A percentile compares a stretch with the other conserved stretches of the same genome.
These are phyloP conservation scores for Camellia japonica DNA, from an alignment of 148 eudicot species.

Conservation along the genomic window DNA sequence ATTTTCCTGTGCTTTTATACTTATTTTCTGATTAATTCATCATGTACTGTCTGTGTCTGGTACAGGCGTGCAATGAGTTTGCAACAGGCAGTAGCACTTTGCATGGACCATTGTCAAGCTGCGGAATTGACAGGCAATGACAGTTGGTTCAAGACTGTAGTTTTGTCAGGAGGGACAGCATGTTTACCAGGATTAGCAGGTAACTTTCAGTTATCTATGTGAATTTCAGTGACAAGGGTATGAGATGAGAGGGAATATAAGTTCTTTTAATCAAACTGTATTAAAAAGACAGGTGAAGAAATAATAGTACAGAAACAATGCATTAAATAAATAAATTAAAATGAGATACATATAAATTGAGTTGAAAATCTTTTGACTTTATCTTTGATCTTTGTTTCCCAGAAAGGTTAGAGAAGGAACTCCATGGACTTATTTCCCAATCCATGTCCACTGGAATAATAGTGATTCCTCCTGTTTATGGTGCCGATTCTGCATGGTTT, in stretches of 20 bases:
- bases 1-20: neutral
- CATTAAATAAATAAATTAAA: neutral
- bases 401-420: slow-evolving; percentile 90
- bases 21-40: neutral
- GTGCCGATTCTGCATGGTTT: slow-evolving; percentile 84
- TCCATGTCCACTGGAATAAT: slow-evolving; percentile 55
- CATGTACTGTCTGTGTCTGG: neutral
- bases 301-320: neutral
- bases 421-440: slow-evolving; percentile 45
- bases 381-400: slow-evolving; percentile 20
- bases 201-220: slow-evolving; percentile 13
- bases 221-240: neutral
- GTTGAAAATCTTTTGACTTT: neutral
- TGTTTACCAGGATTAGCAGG: slow-evolving; percentile 93
- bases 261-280: neutral
- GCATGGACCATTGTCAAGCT: slow-evolving; percentile 87
- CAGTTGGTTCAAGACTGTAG: slow-evolving; percentile 89
- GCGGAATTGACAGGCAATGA: slow-evolving; percentile 64
- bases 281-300: neutral
- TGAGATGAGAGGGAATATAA: neutral
- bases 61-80: slow-evolving; percentile 76
- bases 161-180: slow-evolving; percentile 82
- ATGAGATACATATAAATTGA: slow-evolving; percentile 3
- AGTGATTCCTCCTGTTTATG: slow-evolving; percentile 76
- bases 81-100: slow-evolving; percentile 82